Evolutionary conservation across 2,329 filamentous ascomycete genomes (phyloP).

Genomic region (Cytospora paraplurivora): DNA sequence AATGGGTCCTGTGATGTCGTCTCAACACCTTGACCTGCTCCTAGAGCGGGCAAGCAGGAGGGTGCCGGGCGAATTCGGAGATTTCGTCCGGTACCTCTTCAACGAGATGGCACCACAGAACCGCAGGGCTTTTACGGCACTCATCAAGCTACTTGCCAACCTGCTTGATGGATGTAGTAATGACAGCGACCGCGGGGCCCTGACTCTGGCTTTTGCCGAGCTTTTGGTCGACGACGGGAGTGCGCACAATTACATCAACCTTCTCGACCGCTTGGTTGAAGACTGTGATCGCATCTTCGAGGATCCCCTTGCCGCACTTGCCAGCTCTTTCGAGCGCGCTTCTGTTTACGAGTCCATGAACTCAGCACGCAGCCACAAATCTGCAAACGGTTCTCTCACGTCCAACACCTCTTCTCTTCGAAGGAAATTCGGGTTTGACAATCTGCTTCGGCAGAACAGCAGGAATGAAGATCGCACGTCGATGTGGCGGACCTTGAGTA

Average conservation of each 20-base stretch:
- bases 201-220: slow-evolving; percentile 88
- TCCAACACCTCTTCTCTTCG: slow-evolving; percentile 87
- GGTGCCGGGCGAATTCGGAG: slow-evolving; percentile 72
- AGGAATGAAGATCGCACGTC: slow-evolving; percentile 72
- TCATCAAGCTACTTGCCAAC: slow-evolving; percentile 85
- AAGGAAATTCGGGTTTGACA: slow-evolving; percentile 80
- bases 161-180: slow-evolving; percentile 87
- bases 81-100: slow-evolving; percentile 67
- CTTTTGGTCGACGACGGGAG: slow-evolving; percentile 77
- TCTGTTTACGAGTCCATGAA: slow-evolving; percentile 61
- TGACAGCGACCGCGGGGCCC: slow-evolving; percentile 83
- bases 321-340: slow-evolving; percentile 44
- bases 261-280: slow-evolving; percentile 85
- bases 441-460: slow-evolving; percentile 75
- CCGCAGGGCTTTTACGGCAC: slow-evolving; percentile 74
- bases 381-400: slow-evolving; percentile 72
- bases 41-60: slow-evolving; percentile 67
- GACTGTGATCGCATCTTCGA: slow-evolving; percentile 90
- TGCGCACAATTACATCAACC: slow-evolving; percentile 81
- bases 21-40: slow-evolving; percentile 70
- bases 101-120: slow-evolving; percentile 70
- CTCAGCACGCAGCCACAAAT: slow-evolving; percentile 60
- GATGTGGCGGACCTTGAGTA: slow-evolving; percentile 87
- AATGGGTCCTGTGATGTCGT: slow-evolving; percentile 81
- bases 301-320: slow-evolving; percentile 48